Evolutionary conservation across 805 yeast genomes (phyloP).

Genomic region (Barnettozyma botsteinii): DNA sequence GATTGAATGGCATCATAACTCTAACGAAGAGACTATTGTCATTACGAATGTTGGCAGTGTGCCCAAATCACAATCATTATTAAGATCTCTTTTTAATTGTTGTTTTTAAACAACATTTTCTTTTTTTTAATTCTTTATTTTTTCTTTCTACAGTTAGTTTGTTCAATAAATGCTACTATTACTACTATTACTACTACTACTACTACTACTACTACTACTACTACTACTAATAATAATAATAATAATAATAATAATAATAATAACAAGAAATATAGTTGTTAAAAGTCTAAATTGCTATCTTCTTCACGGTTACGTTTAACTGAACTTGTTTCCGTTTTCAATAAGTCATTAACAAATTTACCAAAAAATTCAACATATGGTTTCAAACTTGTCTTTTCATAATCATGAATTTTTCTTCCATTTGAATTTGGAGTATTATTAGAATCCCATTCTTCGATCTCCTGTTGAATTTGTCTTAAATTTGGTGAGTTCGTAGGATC

Average conservation of each 20-base stretch:
- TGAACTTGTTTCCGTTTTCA: conserved; percentile 43
- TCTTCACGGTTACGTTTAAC: conserved; percentile 38
- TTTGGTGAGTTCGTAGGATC: conserved; percentile 80
- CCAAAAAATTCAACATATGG: conserved; percentile 66
- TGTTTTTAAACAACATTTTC: background rate
- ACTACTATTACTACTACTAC: no score
- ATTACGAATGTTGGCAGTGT: conserved; percentile 12
- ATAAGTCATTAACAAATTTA: conserved; percentile 50
- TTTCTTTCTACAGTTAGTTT: no score
- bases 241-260: background rate
- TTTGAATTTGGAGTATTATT: conserved; percentile 13
- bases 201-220: no score
- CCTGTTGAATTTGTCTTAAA: conserved; percentile 54
- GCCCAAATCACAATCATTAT: background rate
- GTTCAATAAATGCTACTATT: no score
- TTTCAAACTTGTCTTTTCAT: conserved; percentile 62
- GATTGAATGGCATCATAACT: conserved; percentile 66
- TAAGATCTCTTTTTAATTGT: conserved; percentile 4
- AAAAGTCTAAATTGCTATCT: conserved; percentile 18
- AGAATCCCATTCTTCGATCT: conserved; percentile 48
- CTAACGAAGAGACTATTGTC: conserved; percentile 33
- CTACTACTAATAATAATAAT: no score
- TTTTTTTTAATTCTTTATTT: background rate
- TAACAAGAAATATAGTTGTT: background rate
- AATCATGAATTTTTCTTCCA: conserved; percentile 32